Percentiles rank a stretch among this genome's conserved stretches.
Evolutionary conservation across 331 rosid genomes (phyloP).

Genomic region (Malus hybrid): DNA sequence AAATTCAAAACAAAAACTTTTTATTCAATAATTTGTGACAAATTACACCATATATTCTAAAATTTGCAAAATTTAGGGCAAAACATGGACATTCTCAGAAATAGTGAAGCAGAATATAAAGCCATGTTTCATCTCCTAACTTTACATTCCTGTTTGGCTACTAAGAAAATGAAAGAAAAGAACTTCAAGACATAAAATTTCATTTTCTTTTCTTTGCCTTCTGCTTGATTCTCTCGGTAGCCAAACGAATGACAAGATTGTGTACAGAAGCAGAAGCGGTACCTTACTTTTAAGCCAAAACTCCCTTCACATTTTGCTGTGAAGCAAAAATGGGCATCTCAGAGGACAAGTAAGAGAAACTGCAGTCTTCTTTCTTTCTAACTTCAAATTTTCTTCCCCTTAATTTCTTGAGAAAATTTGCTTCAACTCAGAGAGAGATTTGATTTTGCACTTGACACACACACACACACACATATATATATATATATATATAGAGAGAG

Average conservation of each 20-base stretch:
- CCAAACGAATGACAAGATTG: slow-evolving; percentile 8
- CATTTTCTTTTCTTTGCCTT: neutral
- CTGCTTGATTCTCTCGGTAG: slow-evolving; percentile 18
- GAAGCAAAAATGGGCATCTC: neutral
- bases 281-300: slow-evolving; percentile 1
- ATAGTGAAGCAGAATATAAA: neutral
- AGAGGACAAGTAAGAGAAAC: neutral
- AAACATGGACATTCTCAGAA: neutral
- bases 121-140: neutral
- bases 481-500: neutral
- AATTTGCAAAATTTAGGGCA: neutral
- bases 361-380: neutral
- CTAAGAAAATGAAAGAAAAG: slow-evolving; percentile 1
- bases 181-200: neutral
- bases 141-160: slow-evolving; percentile 1
- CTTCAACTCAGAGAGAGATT: slow-evolving; percentile 9
- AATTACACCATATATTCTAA: neutral
- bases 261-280: neutral
- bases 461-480: no score
- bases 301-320: slow-evolving; percentile 24
- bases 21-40: neutral
- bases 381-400: neutral
- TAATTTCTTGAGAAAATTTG: neutral
- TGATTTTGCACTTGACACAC: neutral
- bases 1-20: neutral